Evolutionary conservation across 805 yeast species (phyloP).

Genomic region (Starmerella kuoi): DNA sequence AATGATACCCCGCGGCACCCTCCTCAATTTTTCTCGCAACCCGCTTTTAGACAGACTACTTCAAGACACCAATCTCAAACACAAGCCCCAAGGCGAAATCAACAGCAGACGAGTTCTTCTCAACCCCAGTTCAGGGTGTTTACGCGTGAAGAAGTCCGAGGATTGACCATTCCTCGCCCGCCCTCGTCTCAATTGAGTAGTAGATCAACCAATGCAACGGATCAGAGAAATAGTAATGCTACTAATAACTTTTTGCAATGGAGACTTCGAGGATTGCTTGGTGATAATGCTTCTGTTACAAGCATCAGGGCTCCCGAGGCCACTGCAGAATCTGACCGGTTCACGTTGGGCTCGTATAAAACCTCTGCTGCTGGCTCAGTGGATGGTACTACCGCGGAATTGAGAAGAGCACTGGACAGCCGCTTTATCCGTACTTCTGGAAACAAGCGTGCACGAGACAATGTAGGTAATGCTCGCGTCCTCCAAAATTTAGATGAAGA

Average conservation of each 20-base stretch:
- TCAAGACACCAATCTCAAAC: no score
- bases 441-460: neutral
- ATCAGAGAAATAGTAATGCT: neutral
- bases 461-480: neutral
- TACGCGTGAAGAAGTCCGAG: neutral
- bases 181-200: neutral
- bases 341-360: neutral
- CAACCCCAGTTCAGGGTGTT: neutral
- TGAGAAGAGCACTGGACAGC: slow-evolving; percentile 2
- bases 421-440: neutral
- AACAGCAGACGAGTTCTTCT: neutral
- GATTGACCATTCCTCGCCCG: neutral
- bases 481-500: neutral
- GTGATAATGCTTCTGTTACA: neutral
- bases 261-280: slow-evolving; percentile 1
- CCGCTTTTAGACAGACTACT: no score
- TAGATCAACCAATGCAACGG: neutral
- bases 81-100: no score
- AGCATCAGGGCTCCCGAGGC: neutral
- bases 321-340: slow-evolving; percentile 3
- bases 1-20: neutral
- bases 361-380: neutral
- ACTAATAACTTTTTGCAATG: neutral
- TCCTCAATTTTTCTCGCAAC: no score
- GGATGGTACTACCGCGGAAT: slow-evolving; percentile 1